phyloP scores from a whole-genome alignment of 2,329 filamentous ascomycete genomes.

The Microcyclospora pomicola region DNA sequence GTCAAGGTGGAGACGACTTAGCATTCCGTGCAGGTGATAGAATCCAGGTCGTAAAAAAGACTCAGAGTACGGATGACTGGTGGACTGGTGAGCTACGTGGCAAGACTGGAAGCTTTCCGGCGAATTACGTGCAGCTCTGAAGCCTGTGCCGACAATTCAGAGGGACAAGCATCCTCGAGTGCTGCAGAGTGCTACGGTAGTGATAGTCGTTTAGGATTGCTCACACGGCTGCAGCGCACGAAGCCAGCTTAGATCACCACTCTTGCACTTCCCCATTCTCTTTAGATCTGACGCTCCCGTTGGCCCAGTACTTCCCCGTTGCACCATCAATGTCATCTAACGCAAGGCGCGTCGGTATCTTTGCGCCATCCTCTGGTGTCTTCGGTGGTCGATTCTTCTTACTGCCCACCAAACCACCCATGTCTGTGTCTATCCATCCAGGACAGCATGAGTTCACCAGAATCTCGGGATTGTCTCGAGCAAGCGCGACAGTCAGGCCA shows the following conservation, averaged over 20 bases:
- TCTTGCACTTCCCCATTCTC: slow-evolving; percentile 19
- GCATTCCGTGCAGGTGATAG: slow-evolving; percentile 63
- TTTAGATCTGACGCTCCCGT: slow-evolving; percentile 19
- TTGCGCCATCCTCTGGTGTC: slow-evolving; percentile 22
- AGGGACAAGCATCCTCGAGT: too few relatives aligned
- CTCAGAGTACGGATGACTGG: slow-evolving; percentile 70
- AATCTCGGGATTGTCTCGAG: slow-evolving; percentile 15
- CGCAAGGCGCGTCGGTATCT: slow-evolving; percentile 23
- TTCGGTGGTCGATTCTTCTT: slow-evolving; percentile 17
- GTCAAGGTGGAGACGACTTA: slow-evolving; percentile 56
- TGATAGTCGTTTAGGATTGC: too few relatives aligned
- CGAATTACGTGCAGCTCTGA: slow-evolving; percentile 49
- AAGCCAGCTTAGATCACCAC: slow-evolving; percentile 15
- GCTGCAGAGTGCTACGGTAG: too few relatives aligned
- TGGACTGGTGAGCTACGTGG: slow-evolving; percentile 69
- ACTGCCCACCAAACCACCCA: slow-evolving; percentile 20
- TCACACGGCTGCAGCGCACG: too few relatives aligned
- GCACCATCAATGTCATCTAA: slow-evolving; percentile 21
- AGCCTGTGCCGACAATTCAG: not conserved
- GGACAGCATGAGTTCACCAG: slow-evolving; percentile 26
- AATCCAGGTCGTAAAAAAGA: slow-evolving; percentile 66
- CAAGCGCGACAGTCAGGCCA: slow-evolving; percentile 20
- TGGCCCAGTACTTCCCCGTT: slow-evolving; percentile 25
- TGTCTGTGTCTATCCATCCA: slow-evolving; percentile 25
- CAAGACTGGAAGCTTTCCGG: slow-evolving; percentile 58